Base-by-base conservation (phyloP, 768 basidiomycete species). In the Kwoniella shandongensis region DNA sequence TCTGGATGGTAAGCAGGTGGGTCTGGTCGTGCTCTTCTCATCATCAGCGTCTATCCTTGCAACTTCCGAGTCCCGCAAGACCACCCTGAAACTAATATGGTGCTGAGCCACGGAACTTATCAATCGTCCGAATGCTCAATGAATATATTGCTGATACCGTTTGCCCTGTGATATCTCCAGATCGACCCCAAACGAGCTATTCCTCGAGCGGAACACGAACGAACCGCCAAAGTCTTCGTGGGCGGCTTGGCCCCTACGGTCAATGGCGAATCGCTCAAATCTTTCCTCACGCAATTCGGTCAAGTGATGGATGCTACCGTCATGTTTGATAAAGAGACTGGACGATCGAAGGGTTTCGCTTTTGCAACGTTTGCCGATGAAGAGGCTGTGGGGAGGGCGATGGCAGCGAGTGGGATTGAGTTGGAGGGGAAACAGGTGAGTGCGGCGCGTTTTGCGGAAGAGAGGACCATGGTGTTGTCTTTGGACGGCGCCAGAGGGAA, bases 111-210 rank as follows among this genome's bases (percentile, higher is more conserved):
- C 23, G 51, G n/a, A 32, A n/a, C 17, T 15, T n/a, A n/a, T 8
- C 3, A n/a, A 6, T 27, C 41, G 1, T 18, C 18, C 17, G 2
- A 23, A 22, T 46, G 30, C 30, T 11, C 44, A 5, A 40, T 42
- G 4, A 29, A 17, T 26, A 26, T 47, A 26, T 18, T 49, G 18
- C 30, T 46, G 29, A 36, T 22, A n/a, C 35, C 4, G 41, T 59
- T 44, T 20, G 10, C 30, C 30, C 27, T 32, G 20, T 7, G 20
- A 8, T n/a, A 27, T 7, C n/a, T 45, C 17, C 73, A 99, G 94
- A 99, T 99, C 76, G 96, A 99, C 73, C 96, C 96, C n/a, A 99
- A 99, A 79, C 86, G 94, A 53, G 96, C 96, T 1, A 96, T 98
- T 64, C 96, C 96, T 10, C 83, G 93, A 60, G 89, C 93, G 76